Conservation (phyloP, 2,329 filamentous ascomycete genomes). For the Stagonosporopsis chrysanthemi region DNA sequence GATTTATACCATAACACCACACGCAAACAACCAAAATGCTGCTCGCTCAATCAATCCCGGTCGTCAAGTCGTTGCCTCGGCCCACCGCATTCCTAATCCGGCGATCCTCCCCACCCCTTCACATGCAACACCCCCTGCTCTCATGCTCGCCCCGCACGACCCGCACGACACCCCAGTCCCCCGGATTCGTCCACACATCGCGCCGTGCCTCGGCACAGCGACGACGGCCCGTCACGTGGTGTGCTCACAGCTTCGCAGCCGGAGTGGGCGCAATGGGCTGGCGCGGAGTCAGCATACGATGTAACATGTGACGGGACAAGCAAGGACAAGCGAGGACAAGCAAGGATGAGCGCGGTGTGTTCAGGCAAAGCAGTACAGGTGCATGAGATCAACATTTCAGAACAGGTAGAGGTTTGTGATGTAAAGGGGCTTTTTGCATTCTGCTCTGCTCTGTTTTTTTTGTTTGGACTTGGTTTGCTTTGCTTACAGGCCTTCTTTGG, state of each 20-base stretch:
- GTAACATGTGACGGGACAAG: background rate
- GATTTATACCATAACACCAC: background rate
- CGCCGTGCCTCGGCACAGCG: slow-evolving; percentile 8
- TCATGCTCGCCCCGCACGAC: slow-evolving; percentile 2
- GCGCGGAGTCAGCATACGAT: slow-evolving; percentile 3
- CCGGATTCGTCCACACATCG: background rate
- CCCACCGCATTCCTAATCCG: background rate
- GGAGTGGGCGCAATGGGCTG: slow-evolving; percentile 14
- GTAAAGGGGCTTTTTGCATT: slow-evolving; percentile 18
- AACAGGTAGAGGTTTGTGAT: background rate
- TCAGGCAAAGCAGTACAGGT: background rate
- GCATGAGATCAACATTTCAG: background rate
- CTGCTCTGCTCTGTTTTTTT: background rate
- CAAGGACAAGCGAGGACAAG: background rate
- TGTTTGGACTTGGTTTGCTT: background rate
- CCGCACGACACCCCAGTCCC: background rate
- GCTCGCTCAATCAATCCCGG: background rate
- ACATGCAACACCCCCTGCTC: slow-evolving; percentile 1
- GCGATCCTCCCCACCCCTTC: background rate
- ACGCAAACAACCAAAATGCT: background rate
- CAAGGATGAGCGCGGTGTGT: background rate
- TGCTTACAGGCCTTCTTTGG: slow-evolving; percentile 10
- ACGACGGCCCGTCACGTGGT: slow-evolving; percentile 3
- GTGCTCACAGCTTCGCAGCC: slow-evolving; percentile 15
- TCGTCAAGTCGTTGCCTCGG: slow-evolving; percentile 6